These are phyloP conservation scores for Clonostachys rosea DNA, from an alignment of 2,329 filamentous ascomycete genomes.

Conservation along the genomic window DNA sequence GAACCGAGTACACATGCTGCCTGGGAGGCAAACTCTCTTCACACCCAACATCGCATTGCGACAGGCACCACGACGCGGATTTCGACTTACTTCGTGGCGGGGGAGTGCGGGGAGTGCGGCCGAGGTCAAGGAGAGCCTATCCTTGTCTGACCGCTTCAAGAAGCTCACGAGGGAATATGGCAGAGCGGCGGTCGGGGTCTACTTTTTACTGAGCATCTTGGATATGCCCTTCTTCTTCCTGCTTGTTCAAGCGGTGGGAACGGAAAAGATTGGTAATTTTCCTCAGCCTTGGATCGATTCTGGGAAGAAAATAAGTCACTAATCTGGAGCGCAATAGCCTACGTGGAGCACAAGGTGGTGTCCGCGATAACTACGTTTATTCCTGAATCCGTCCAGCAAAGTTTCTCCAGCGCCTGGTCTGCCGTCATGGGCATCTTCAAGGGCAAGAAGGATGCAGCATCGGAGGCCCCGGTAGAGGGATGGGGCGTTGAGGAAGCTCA, in stretches of 20 bases:
- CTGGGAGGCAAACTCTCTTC: constrained; percentile 10
- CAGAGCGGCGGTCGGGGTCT: constrained; percentile 90
- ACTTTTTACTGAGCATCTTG: constrained; percentile 73
- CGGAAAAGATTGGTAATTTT: constrained; percentile 72
- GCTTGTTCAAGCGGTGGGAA: constrained; percentile 76
- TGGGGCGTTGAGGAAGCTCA: constrained; percentile 63
- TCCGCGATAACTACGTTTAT: constrained; percentile 53
- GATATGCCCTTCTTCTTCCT: constrained; percentile 97
- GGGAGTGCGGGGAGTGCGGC: constrained; percentile 13
- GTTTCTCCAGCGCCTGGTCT: constrained; percentile 43
- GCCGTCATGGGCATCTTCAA: constrained; percentile 39
- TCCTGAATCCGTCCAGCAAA: constrained; percentile 52
- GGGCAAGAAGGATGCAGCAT: constrained; percentile 18
- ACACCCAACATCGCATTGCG: constrained; percentile 8
- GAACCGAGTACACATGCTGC: constrained; percentile 6
- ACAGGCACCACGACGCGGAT: constrained; percentile 15
- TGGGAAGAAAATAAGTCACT: neutral
- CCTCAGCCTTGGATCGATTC: neutral
- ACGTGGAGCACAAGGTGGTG: constrained; percentile 64
- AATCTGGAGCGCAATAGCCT: constrained; percentile 29
- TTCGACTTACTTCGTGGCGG: constrained; percentile 26
- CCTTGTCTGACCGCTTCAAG: constrained; percentile 68
- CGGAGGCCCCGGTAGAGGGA: constrained; percentile 40
- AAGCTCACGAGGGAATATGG: constrained; percentile 90
- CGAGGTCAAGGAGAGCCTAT: constrained; percentile 24